These are phyloP conservation scores for Fraxinus sp. DNA, from an alignment of 305 asterid genomes.

Conservation along the genomic window DNA sequence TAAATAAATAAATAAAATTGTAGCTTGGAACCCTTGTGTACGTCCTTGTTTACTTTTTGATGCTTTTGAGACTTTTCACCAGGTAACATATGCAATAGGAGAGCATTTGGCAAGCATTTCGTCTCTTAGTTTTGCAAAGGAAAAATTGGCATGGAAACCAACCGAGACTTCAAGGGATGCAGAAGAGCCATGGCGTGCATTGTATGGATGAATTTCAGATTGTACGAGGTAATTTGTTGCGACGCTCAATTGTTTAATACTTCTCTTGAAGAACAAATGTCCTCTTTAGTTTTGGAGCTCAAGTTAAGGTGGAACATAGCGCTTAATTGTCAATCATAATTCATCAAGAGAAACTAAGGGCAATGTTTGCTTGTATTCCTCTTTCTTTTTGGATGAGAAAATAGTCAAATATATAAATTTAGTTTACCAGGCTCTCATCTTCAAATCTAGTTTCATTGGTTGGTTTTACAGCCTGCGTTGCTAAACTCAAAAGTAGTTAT, in stretches of 20 bases:
- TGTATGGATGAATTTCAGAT: slow-evolving; percentile 52
- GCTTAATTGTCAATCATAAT: neutral
- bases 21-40: neutral
- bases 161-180: slow-evolving; percentile 45
- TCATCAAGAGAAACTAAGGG: neutral
- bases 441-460: neutral
- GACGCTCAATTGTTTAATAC: neutral
- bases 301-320: neutral
- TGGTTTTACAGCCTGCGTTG: neutral
- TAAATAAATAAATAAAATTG: no score
- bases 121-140: slow-evolving; percentile 59
- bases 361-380: neutral
- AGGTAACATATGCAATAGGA: slow-evolving; percentile 64
- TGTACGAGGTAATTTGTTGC: neutral
- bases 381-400: neutral
- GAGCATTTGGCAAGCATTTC: slow-evolving; percentile 58
- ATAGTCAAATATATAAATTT: neutral
- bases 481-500: neutral
- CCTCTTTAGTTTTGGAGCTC: neutral
- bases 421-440: neutral
- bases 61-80: slow-evolving; percentile 20
- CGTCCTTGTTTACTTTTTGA: neutral
- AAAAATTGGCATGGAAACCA: slow-evolving; percentile 54
- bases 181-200: slow-evolving; percentile 82
- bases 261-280: neutral